These are phyloP conservation scores for Camellia oleifera DNA, from an alignment of 179 eudicot genomes.

Conservation along the genomic window DNA sequence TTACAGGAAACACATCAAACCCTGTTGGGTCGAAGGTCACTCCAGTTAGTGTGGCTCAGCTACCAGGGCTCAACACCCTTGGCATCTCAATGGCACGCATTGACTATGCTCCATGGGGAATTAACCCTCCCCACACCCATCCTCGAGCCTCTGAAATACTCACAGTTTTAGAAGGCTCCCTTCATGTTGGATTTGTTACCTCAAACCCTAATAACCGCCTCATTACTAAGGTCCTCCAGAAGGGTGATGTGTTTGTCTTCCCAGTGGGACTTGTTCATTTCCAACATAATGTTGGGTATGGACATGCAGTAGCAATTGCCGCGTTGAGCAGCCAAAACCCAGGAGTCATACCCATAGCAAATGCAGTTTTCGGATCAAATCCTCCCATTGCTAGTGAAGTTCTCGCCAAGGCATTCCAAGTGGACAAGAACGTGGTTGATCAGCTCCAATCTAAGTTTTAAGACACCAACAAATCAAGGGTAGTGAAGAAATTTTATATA, in stretches of 20 bases:
- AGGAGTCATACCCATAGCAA: conserved; percentile 11
- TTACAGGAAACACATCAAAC: conserved; percentile 11
- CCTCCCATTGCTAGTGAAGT: conserved; percentile 14
- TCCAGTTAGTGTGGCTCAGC: not conserved
- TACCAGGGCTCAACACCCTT: conserved; percentile 14
- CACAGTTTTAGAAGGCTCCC: conserved; percentile 3
- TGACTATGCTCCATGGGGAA: conserved; percentile 10
- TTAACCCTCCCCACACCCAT: conserved; percentile 1
- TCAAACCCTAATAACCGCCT: conserved; percentile 22
- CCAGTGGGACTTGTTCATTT: conserved; percentile 26
- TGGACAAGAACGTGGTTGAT: conserved; percentile 12
- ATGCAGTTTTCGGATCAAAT: conserved; percentile 22
- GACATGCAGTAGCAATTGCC: conserved; percentile 9
- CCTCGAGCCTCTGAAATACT: conserved; percentile 10
- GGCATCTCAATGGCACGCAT: conserved; percentile 11
- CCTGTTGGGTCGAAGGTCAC: not conserved
- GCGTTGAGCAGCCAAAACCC: conserved; percentile 24
- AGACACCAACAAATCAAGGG: not conserved
- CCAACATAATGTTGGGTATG: conserved; percentile 16
- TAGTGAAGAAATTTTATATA: not conserved
- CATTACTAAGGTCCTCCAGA: conserved; percentile 20
- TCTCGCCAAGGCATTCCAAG: conserved; percentile 18
- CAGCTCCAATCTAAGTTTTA: conserved; percentile 10
- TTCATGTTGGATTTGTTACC: conserved; percentile 8
- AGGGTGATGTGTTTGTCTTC: conserved; percentile 26